Percentiles rank a stretch among this genome's conserved stretches.
Conservation (phyloP, 2,329 filamentous ascomycete species). For the Cordyceps fumosorosea region DNA sequence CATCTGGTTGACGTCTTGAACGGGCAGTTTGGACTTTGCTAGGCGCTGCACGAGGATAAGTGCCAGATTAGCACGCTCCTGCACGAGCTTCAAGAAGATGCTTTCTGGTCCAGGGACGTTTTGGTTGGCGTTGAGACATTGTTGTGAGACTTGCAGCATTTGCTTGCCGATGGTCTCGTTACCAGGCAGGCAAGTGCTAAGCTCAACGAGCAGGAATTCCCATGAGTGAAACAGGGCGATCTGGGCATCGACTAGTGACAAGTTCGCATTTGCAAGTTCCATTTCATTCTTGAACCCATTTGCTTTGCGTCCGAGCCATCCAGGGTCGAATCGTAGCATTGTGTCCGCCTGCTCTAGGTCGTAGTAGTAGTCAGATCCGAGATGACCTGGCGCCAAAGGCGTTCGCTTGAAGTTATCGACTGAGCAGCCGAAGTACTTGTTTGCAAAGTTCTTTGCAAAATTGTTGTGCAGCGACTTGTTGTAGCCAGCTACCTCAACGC, state of each 20-base stretch:
- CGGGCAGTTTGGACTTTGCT: conserved; percentile 48
- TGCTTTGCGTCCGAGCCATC: conserved; percentile 64
- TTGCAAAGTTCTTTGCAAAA: conserved; percentile 75
- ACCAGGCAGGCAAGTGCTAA: conserved; percentile 58
- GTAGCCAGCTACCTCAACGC: conserved; percentile 72
- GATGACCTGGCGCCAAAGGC: conserved; percentile 52
- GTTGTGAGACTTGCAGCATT: conserved; percentile 66
- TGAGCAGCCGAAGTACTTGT: conserved; percentile 65
- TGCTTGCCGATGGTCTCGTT: conserved; percentile 55
- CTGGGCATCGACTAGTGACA: conserved; percentile 89
- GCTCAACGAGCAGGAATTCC: conserved; percentile 80
- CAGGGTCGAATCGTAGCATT: conserved; percentile 69
- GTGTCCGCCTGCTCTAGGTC: conserved; percentile 67
- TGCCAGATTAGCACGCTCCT: conserved; percentile 71
- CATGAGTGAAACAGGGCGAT: conserved; percentile 80
- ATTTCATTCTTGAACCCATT: conserved; percentile 79
- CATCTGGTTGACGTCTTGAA: conserved; percentile 46
- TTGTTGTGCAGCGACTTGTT: conserved; percentile 83
- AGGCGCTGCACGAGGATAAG: conserved; percentile 78
- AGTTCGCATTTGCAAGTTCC: conserved; percentile 77
- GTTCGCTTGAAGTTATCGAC: conserved; percentile 79
- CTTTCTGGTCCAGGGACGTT: conserved; percentile 65
- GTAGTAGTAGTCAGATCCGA: conserved; percentile 80
- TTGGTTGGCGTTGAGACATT: conserved; percentile 74
- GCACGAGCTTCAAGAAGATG: conserved; percentile 73